Base-by-base conservation (phyloP, 257 asterid genomes). In the Solanum clarkiae region DNA sequence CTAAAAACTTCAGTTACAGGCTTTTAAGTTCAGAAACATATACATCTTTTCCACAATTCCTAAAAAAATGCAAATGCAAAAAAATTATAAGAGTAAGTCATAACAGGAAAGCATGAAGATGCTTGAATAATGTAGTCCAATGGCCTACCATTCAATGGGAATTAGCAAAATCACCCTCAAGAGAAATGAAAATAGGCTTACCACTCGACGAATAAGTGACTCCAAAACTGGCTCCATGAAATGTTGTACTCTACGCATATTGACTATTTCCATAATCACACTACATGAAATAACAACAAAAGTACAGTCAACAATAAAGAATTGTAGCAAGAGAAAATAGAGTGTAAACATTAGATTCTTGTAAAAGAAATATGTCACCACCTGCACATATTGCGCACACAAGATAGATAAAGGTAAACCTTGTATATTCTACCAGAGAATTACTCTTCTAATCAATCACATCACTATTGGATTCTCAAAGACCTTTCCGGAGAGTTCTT, bases 121-220 rank as follows among this genome's bases (percentile, higher is more conserved):
- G 32, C 16, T 32, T 65, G 80, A 63, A 15, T 86, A 29, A 32
- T 69, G 18, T 84, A 70, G 65, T 10, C 70, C 49, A 70, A 71
- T 18, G 54, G 9, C 88, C 59, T 92, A 95, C 98, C 96, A 62
- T 87, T 91, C 91, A 86, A 89, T 89, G 84, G 87, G 24, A 77
- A 70, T 70, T 70, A 79, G 82, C 10, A 79, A 79, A 9, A 8
- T 9, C 59, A 15, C 26, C 26, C 8, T 77, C 40, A 51, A 77
- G 3, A 29, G 32, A 29, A 29, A 29, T 29, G 18, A 49, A 36
- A 17, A 42, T 32, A 68, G 18, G 57, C 97, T 92, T 94, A 95
- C 98, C 86, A 94, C 94, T 94, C 90, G 91, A 63, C 98, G 95
- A 88, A 95, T 91, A 87, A 94, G 85, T 59, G 98, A 98, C 94